A percentile compares a stretch with the other conserved stretches of the same genome.
These are phyloP conservation scores for Bombardia bombarda DNA, from an alignment of 495 filamentous ascomycete genomes.

Conservation along the genomic window DNA sequence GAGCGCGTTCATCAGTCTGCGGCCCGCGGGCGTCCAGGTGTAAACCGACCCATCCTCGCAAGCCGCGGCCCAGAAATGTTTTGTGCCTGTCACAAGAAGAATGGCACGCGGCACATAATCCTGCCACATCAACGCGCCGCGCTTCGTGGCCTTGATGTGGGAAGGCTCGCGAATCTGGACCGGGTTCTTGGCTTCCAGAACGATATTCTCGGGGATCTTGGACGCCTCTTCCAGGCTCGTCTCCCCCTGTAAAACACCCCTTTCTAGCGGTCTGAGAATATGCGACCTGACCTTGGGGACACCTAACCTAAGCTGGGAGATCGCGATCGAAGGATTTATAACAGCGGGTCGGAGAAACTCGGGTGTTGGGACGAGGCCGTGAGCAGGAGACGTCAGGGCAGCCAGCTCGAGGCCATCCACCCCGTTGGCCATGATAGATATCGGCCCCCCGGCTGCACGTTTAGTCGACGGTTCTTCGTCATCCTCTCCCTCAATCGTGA, in stretches of 20 bases:
- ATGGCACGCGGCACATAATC: slow-evolving; percentile 82
- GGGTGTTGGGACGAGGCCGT: slow-evolving; percentile 66
- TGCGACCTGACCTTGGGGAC: slow-evolving; percentile 80
- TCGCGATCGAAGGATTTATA: slow-evolving; percentile 64
- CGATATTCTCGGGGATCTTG: slow-evolving; percentile 49
- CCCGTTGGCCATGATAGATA: slow-evolving; percentile 67
- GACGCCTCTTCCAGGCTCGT: slow-evolving; percentile 48
- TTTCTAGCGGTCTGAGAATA: slow-evolving; percentile 61
- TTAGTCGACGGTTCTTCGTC: slow-evolving; percentile 55
- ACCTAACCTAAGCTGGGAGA: slow-evolving; percentile 81
- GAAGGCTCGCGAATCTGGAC: slow-evolving; percentile 68
- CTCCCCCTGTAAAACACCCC: slow-evolving; percentile 35
- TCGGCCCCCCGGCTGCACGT: slow-evolving; percentile 57
- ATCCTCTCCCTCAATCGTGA: slow-evolving; percentile 56
- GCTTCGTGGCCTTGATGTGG: slow-evolving; percentile 68
- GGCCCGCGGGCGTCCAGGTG: slow-evolving; percentile 90
- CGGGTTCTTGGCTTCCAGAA: slow-evolving; percentile 44
- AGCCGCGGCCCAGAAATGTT: slow-evolving; percentile 81
- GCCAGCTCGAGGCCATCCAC: slow-evolving; percentile 68
- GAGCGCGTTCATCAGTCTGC: slow-evolving; percentile 73
- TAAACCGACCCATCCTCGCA: slow-evolving; percentile 93
- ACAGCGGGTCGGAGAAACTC: slow-evolving; percentile 85
- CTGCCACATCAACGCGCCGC: slow-evolving; percentile 85
- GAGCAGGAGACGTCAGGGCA: slow-evolving; percentile 39
- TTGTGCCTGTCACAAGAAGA: slow-evolving; percentile 80